phyloP scores from a whole-genome alignment of 768 basidiomycete species.

The Solioccasus polychromus region DNA sequence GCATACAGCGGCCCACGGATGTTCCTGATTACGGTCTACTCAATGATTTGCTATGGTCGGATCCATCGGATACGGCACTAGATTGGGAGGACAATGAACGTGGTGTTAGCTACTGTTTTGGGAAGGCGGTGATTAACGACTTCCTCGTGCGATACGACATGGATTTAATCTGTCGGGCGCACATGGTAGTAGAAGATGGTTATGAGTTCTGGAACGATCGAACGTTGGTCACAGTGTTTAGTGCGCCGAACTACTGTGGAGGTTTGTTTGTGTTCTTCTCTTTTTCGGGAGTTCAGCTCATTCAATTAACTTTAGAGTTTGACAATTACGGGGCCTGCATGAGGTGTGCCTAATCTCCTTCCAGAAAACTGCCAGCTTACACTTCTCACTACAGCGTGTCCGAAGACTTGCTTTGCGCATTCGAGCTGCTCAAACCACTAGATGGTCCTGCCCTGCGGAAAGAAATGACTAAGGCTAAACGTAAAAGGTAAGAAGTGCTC shows the following conservation, averaged over 20 bases:
- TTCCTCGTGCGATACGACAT: conserved; percentile 95
- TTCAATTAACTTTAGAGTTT: conserved; percentile 58
- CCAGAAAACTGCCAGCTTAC: conserved; percentile 12
- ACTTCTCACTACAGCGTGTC: conserved; percentile 62
- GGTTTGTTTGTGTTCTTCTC: conserved; percentile 52
- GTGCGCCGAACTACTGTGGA: conserved; percentile 95
- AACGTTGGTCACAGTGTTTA: conserved; percentile 97
- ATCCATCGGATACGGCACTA: conserved; percentile 94
- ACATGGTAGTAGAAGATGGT: conserved; percentile 99
- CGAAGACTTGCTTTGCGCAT: conserved; percentile 95
- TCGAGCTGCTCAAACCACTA: conserved; percentile 94
- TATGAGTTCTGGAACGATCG: conserved; percentile 99
- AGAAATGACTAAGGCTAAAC: conserved; percentile 98
- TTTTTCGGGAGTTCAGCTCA: conserved; percentile 11
- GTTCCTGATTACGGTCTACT: conserved; percentile 97
- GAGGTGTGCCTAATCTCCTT: conserved; percentile 52
- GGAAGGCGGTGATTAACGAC: conserved; percentile 95
- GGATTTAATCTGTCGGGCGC: conserved; percentile 98
- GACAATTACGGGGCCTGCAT: conserved; percentile 95
- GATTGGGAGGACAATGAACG: conserved; percentile 99
- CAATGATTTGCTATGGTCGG: conserved; percentile 97
- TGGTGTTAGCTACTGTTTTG: conserved; percentile 98
- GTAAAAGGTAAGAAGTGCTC: conserved; percentile 70
- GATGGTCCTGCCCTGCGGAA: conserved; percentile 93
- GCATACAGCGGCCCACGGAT: conserved; percentile 96